Base-by-base conservation (phyloP, 352 stramenopile genomes). In the Thalassiosira livingstoniorum region DNA sequence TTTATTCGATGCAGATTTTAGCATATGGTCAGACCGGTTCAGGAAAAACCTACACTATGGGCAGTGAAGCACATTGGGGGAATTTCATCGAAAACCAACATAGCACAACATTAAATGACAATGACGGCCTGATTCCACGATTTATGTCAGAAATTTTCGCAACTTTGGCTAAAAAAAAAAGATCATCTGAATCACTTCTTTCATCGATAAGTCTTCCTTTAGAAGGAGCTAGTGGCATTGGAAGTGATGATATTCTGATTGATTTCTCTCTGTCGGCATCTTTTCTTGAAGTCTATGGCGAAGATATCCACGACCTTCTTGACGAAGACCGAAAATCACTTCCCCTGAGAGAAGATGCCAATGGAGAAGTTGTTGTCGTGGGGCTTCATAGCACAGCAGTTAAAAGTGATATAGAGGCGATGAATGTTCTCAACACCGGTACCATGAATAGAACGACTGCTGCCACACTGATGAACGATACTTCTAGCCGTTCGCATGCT, bases 11-110 rank as follows among this genome's bases (percentile, higher is more conserved):
- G 15, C 57, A 86, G 75, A 96, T 98, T 68, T 95, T 98, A 63
- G 96, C 97, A 1, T 98, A 98, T 83, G 96, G 97, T 3, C 96
- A 98, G 86, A 98, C 96, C 1, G 96, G 96, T 4, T 97, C 92
- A 0, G 96, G 97, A 54, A 99, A 99, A 85, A 99, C 97, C 0
- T 97, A 97, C 75, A 99, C 97, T 0, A 98, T 99, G 96, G 93
- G 91, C 43, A 92, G 86, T 72, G 90, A 92, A 81, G 85, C 83
- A 13, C 47, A 84, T 51, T 23, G 45, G 2, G 75, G 87, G 55
- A 54, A 29, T 47, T 37, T 32, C 39, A 23, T 29, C 21, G 51
- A 51, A 23, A 53, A 34, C 25, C n/a, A 7, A 2, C 4, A 47
- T 34, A 60, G 13, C 10, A 34, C 51, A 25, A 34, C 31, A 4